These are phyloP conservation scores for Scedosporium minutisporum DNA, from an alignment of 2,329 filamentous ascomycete genomes.

Conservation along the genomic window DNA sequence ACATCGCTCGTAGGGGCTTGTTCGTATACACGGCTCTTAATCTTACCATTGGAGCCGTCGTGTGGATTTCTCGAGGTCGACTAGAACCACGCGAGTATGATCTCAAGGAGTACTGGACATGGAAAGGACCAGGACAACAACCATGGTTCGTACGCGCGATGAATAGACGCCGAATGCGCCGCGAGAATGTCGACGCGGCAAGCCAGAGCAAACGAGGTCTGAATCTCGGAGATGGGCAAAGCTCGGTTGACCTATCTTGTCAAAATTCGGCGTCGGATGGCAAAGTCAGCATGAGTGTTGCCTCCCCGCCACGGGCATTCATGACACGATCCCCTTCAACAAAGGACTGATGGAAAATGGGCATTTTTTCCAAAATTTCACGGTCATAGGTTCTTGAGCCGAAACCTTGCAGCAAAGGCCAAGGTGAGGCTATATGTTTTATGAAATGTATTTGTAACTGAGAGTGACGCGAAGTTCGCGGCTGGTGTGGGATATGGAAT, in stretches of 20 bases:
- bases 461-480: neutral
- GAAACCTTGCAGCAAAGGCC: neutral
- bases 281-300: constrained; percentile 9
- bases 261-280: constrained; percentile 5
- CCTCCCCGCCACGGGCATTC: constrained; percentile 7
- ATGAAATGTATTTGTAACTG: neutral
- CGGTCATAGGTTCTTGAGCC: neutral
- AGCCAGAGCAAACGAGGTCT: constrained; percentile 9
- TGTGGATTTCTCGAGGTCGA: constrained; percentile 30
- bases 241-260: constrained; percentile 10
- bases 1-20: constrained; percentile 32
- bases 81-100: constrained; percentile 42
- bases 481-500: neutral
- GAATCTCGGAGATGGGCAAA: constrained; percentile 8
- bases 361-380: no score
- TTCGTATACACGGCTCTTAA: constrained; percentile 44
- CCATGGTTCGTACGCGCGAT: constrained; percentile 37
- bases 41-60: constrained; percentile 33
- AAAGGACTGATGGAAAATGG: neutral
- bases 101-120: constrained; percentile 46
- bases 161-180: constrained; percentile 7
- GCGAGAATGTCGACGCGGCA: constrained; percentile 3
- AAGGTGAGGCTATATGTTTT: neutral
- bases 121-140: constrained; percentile 36
- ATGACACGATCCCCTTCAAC: constrained; percentile 1